Evolutionary conservation across 306 rosid genomes (phyloP), one percentile per base, ranked within the genome.

Genomic region (Malus sylvestris): DNA sequence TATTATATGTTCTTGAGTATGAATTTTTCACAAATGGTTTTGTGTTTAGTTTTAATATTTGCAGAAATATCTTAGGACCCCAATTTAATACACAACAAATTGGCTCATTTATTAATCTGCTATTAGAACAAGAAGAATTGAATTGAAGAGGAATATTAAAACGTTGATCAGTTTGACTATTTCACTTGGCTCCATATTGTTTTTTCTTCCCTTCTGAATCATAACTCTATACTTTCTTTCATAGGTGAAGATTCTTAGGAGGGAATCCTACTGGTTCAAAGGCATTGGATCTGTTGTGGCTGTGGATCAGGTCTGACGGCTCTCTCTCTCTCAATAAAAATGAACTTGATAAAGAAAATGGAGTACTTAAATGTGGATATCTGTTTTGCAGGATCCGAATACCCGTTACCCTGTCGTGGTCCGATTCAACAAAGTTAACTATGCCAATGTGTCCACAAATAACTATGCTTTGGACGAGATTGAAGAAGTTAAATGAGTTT

Each of bases 391-490:
- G 97, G 97, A 91, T 33, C 94, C 97, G 25, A 91, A 88, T 76
- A 86, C 80, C 72, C 89, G 97, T 22, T 91, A 91, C 83, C 97
- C 97, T 35, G 97, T 91, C 9, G 97, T 91, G 74, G 97, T 91
- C 82, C 83, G 97, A 72, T 91, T 91, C 90, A 79, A 80, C 86
- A 91, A 91, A 79, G 97, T 91, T 58, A 89, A 91, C 85, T 91
- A 91, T 61, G 97, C 97, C 66, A 91, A 90, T 62, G 92, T 91
- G 81, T 91, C 97, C 46, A 91, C 97, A 75, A 91, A 91, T 88
- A 91, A 91, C 89, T 91, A 89, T 78, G 97, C 97, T 16, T 83
- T 91, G 92, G 97, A 91, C 79, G 97, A 91, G 86, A 85, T 91
- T 66, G 83, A 57, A 78, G 97, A 91, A 85, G 88, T 91, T 3